Base-by-base conservation (phyloP, 2,329 filamentous ascomycete genomes). In the Cytospora piceicola region DNA sequence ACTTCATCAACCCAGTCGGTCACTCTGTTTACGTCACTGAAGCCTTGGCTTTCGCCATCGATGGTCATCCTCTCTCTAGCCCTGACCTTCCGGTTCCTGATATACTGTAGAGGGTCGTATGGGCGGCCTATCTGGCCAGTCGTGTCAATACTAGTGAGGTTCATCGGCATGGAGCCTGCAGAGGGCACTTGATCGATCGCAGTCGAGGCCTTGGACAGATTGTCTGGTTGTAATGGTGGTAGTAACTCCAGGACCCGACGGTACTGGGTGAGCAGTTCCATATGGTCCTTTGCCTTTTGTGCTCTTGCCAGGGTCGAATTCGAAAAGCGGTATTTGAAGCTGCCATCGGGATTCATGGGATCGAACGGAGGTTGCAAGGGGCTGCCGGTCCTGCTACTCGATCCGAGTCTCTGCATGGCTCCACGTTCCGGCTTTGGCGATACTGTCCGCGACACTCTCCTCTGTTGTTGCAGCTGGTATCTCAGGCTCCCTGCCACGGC, bases 61-160 rank as follows among this genome's bases (percentile, higher is more conserved):
- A 97, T 89, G 0, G 85, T 78, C 69, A 86, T 89, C 51, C 92
- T 86, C 77, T 96, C 92, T 20, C 94, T 86, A 30, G 90, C 90
- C 68, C 95, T 85, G 15, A 95, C 86, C 74, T 94, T 94, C 57
- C 94, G 86, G 74, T 99, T 98, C 24, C 95, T 89, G 63, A 98
- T 91, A 71, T 93, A 93, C 76, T 98, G 95, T 29, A 99, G 79
- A 5, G 94, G 95, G 74, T 99, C 97, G 75, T 98, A 98, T 2
- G 82, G 79, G 61, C 94, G 88, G 5, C 91, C 90, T 9, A 89
- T 76, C 65, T 71, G 79, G 59, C 68, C 76, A 75, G 63, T 75
- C 67, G 65, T 75, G 61, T 71, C 80, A 74, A 64, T 71, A 75
- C 61, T 66, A 32, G 59, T 49, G n/a, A 58, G 36, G 20, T 34